phyloP scores from a whole-genome alignment of 2,329 filamentous ascomycete species.

The Macrophomina pseudophaseolina region DNA sequence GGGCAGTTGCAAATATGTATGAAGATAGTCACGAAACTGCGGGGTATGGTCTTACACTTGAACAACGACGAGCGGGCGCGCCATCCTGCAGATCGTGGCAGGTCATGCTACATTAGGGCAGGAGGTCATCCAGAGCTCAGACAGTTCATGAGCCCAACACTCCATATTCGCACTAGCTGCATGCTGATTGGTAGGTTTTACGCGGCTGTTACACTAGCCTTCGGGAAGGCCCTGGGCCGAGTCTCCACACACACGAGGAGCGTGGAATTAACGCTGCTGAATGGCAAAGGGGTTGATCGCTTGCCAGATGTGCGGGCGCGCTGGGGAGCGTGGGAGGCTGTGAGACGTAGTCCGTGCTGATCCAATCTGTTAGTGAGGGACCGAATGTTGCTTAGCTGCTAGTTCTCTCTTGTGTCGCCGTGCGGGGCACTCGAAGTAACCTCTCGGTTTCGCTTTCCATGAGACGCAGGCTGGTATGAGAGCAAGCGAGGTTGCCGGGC shows the following conservation, averaged over 20 bases:
- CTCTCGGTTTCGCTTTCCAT: constrained; percentile 9
- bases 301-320: background rate
- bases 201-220: background rate
- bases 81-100: constrained; percentile 7
- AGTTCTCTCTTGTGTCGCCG: no score
- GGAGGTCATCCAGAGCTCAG: constrained; percentile 3
- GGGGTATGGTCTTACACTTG: background rate
- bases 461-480: no score
- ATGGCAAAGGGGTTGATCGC: background rate
- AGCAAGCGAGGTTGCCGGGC: no score
- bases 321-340: background rate
- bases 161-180: background rate
- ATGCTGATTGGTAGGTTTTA: constrained; percentile 1
- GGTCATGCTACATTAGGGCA: background rate
- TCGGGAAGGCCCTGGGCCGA: constrained; percentile 1
- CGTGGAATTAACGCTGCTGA: background rate
- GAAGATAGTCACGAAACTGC: no score
- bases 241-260: background rate
- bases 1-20: no score
- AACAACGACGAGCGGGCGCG: background rate
- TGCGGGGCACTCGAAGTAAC: background rate
- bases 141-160: background rate
- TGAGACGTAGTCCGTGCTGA: background rate
- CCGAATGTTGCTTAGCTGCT: background rate
- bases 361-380: no score